Conservation (phyloP, 345 rosid genomes). For the Triadica sebifera region DNA sequence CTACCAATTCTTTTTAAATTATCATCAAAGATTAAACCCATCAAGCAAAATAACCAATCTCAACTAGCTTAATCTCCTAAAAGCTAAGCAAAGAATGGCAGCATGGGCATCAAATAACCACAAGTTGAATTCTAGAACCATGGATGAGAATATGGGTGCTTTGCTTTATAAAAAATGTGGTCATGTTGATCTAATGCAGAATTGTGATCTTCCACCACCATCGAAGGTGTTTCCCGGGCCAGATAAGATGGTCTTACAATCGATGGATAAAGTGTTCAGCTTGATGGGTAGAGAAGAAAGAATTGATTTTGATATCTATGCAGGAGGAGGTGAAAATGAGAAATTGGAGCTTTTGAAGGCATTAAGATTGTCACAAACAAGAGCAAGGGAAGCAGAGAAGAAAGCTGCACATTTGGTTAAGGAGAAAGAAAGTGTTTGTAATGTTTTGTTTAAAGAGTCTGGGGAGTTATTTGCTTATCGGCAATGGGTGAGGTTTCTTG, state of each 20-base stretch:
- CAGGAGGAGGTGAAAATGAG: no score
- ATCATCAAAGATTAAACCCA: no score
- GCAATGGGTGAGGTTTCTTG: constrained; percentile 53
- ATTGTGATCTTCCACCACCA: constrained; percentile 67
- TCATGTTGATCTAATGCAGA: constrained; percentile 27
- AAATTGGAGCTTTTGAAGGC: constrained; percentile 60
- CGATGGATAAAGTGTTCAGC: no score
- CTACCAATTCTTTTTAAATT: no score
- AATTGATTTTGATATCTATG: background rate
- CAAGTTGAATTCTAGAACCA: constrained; percentile 11
- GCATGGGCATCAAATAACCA: constrained; percentile 20
- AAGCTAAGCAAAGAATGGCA: background rate
- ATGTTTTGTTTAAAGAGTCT: constrained; percentile 42
- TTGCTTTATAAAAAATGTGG: constrained; percentile 19
- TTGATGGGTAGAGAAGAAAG: background rate
- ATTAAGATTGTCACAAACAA: constrained; percentile 55
- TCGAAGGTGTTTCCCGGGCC: constrained; percentile 40
- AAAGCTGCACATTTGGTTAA: constrained; percentile 40
- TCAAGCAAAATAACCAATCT: no score
- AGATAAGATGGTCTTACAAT: no score
- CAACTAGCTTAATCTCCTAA: no score
- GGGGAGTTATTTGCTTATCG: constrained; percentile 40
- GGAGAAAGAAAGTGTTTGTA: constrained; percentile 34
- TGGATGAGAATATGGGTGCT: constrained; percentile 25
- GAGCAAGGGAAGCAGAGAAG: constrained; percentile 69